Evolutionary conservation across 2,329 filamentous ascomycete genomes (phyloP), one percentile per base, ranked within the genome.

Genomic region (Teratosphaeria viscida): DNA sequence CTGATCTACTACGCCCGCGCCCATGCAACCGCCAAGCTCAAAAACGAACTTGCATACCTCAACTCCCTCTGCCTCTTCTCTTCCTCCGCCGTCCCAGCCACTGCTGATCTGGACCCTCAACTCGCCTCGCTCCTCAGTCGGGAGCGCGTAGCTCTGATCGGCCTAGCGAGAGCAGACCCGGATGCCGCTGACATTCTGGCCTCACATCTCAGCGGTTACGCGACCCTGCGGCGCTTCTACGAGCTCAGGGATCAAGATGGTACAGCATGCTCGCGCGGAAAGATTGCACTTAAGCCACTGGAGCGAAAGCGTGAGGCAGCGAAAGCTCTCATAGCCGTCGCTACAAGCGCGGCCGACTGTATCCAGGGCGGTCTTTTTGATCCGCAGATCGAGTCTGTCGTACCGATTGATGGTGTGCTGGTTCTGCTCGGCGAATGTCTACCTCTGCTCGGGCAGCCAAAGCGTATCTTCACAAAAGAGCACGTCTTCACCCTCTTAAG

Each of bases 341-440:
- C 96, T 66, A 84, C 86, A 58, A 94, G 89, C 70, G 87, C 92
- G 2, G 88, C 89, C 60, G 91, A 96, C 72, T 92, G 90, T 70
- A 95, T 97, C 67, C 88, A 89, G 60, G 92, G 92, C 59, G 92
- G 92, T 1, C 79, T 96, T 2, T 95, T 91, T 71, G 92, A 97
- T 70, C 85, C 86, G 27, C 82, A 84, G 19, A 83, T 89, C 12
- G 88, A 92, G 68, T 86, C 89, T 0, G 90, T 95, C 6, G 88
- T 96, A 19, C 89, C 89, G 66, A 89, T 95, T 63, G 92, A 97
- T 67, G 92, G 92, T 57, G 75, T 97, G 26, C 79, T 96, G 8
- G 85, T 88, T 2, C 79, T 97, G 14, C 81, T 97, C 1, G 92
- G 90, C 57, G 92, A 97, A 75, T 85, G 87, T 0, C 82, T 92